Evolutionary conservation across 1,284 basidiomycete species (phyloP).

Genomic region (Ustilago cynodontis): DNA sequence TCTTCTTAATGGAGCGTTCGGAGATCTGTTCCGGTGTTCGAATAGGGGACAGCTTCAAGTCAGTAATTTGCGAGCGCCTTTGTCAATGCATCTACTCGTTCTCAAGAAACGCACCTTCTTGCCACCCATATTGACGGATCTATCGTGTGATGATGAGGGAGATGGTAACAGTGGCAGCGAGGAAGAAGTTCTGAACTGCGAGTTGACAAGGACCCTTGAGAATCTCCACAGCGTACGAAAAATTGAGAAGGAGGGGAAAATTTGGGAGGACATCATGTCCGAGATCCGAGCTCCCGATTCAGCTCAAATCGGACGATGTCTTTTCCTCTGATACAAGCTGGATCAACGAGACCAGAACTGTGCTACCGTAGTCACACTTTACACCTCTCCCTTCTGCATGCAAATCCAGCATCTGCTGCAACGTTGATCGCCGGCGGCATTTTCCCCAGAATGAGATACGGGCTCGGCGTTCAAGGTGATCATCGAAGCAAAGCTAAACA

Average conservation of each 20-base stretch:
- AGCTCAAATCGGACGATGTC: too few species aligned
- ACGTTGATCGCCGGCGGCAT: slow-evolving; percentile 4
- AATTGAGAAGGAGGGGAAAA: neutral
- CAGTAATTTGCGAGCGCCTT: too few species aligned
- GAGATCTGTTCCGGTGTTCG: slow-evolving; percentile 49
- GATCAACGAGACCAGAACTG: too few species aligned
- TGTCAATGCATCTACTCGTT: neutral
- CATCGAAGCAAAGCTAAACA: neutral
- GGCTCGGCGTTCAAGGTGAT: slow-evolving; percentile 2
- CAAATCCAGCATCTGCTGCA: neutral
- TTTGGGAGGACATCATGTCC: neutral
- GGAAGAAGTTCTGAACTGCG: neutral
- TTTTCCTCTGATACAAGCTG: too few species aligned
- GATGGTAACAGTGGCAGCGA: slow-evolving; percentile 6
- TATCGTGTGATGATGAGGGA: neutral
- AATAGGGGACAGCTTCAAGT: neutral
- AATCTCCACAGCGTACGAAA: slow-evolving; percentile 10
- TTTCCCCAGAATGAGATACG: neutral
- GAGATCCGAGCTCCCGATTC: neutral
- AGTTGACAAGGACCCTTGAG: slow-evolving; percentile 8
- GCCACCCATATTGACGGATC: slow-evolving; percentile 51
- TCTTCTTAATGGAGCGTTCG: slow-evolving; percentile 64
- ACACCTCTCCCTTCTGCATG: too few species aligned
- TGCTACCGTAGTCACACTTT: too few species aligned
- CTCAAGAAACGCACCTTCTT: slow-evolving; percentile 50